A percentile compares a stretch with the other conserved stretches of the same genome.
Evolutionary conservation across 108 stramenopile species (phyloP).

Genomic region (Mayamaea pseudoterrestris): DNA sequence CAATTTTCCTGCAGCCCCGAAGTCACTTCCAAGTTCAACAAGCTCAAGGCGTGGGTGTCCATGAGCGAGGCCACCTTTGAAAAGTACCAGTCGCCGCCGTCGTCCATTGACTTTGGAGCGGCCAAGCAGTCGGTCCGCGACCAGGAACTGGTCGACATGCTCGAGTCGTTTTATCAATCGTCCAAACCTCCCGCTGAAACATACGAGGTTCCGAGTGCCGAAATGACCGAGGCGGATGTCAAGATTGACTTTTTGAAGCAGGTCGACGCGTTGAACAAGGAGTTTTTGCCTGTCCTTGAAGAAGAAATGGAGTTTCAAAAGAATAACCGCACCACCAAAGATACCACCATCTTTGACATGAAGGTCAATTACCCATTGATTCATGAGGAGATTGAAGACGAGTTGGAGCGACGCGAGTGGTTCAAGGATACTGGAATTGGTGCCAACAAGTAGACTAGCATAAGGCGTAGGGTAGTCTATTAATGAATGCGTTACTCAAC

Average conservation of each 20-base stretch:
- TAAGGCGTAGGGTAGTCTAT: too few species aligned
- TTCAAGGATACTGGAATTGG: slow-evolving; percentile 85
- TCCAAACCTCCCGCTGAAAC: slow-evolving; percentile 45
- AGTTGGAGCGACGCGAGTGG: slow-evolving; percentile 82
- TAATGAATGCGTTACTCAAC: too few species aligned
- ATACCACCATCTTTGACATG: slow-evolving; percentile 56
- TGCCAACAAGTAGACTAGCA: too few species aligned
- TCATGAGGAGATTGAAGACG: slow-evolving; percentile 74
- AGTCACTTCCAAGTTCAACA: slow-evolving; percentile 52
- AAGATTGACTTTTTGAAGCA: slow-evolving; percentile 56
- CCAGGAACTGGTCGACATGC: slow-evolving; percentile 51
- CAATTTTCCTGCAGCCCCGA: slow-evolving; percentile 70
- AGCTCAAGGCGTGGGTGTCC: slow-evolving; percentile 73
- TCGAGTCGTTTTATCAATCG: slow-evolving; percentile 60
- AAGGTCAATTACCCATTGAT: slow-evolving; percentile 80
- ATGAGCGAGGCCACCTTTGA: slow-evolving; percentile 68
- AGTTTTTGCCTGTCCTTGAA: slow-evolving; percentile 45
- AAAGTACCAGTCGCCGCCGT: slow-evolving; percentile 68
- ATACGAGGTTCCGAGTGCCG: slow-evolving; percentile 27
- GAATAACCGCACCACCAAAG: slow-evolving; percentile 56
- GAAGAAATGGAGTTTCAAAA: slow-evolving; percentile 54
- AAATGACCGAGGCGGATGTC: slow-evolving; percentile 59
- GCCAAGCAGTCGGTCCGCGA: slow-evolving; percentile 66
- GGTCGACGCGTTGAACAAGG: slow-evolving; percentile 34
- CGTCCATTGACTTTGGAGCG: slow-evolving; percentile 62